Base-by-base conservation (phyloP, 2,329 filamentous ascomycete species). In the Neonectria sp. region DNA sequence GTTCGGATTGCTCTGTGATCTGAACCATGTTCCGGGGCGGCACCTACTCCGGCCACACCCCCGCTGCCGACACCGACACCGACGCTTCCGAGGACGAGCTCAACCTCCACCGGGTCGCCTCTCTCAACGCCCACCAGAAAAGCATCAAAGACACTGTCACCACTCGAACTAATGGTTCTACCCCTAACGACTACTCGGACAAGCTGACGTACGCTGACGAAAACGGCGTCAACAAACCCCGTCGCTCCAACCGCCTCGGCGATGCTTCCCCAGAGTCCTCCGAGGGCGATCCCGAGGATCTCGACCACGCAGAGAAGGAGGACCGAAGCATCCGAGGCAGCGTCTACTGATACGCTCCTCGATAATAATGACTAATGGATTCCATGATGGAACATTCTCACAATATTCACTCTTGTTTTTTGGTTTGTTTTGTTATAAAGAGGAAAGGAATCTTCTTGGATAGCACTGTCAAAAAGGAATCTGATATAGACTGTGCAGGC, bases 41-140 rank as follows among this genome's bases (percentile, higher is more conserved):
- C 63, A 89, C 87, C 9, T 89, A 89, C 75, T 90, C 87, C 43
- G 90, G 90, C 13, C 88, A 89, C 74, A 85, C 84, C 29, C 87
- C 84, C 40, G 78, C 82, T 35, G 85, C 81, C 9, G 84, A 84
- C 65, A 90, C 86, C 74, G 88, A 91, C 70, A 85, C 82, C 48
- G 86, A 89, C 71, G 84, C 79, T n/a, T 78, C 73, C 8, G 77
- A 76, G 33, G 78, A 78, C 27, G 78, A 76, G 43, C 71, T 68
- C 31, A 71, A 71, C 52, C 70, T 73, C 35, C 72, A 69, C 37
- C 73, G 73, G 24, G 72, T 75, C 24, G 75, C 77, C 29, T 73
- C 74, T 3, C 61, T 76, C 8, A 75, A 75, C 60, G 67, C 72
- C 35, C 74, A 73, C 43, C 63, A 66, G 35, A 69, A 72, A n/a